Conservation (phyloP, 2,329 filamentous ascomycete genomes). For the Paraphoma chrysanthemicola region DNA sequence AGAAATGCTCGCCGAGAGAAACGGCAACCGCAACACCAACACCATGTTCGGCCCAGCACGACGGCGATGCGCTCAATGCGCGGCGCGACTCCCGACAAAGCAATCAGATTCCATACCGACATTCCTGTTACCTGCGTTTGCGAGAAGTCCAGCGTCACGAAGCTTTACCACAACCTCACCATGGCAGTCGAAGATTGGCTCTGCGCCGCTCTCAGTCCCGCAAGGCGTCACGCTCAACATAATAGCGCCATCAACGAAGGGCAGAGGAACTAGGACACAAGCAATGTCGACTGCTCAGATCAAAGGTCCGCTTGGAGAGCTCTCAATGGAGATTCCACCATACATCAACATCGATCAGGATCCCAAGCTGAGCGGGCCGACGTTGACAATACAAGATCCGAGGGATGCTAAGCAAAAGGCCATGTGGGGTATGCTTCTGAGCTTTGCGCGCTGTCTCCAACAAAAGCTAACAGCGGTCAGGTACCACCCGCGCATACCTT, state of each 20-base stretch:
- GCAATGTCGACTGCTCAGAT: slow-evolving; percentile 74
- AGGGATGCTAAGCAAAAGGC: slow-evolving; percentile 77
- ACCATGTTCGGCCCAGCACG: slow-evolving; percentile 71
- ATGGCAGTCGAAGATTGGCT: slow-evolving; percentile 82
- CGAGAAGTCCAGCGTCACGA: slow-evolving; percentile 53
- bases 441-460: slow-evolving; percentile 5
- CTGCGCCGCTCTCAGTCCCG: slow-evolving; percentile 60
- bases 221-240: slow-evolving; percentile 71
- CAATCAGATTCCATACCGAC: slow-evolving; percentile 65
- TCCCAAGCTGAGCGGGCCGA: slow-evolving; percentile 65
- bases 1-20: slow-evolving; percentile 32
- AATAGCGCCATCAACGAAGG: slow-evolving; percentile 67
- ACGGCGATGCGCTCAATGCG: slow-evolving; percentile 61
- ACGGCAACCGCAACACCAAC: slow-evolving; percentile 14
- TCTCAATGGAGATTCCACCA: slow-evolving; percentile 78
- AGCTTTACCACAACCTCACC: slow-evolving; percentile 75
- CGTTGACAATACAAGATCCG: slow-evolving; percentile 73
- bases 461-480: slow-evolving; percentile 53
- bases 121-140: slow-evolving; percentile 78
- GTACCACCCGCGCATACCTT: slow-evolving; percentile 87
- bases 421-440: slow-evolving; percentile 81
- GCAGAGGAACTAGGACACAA: slow-evolving; percentile 67
- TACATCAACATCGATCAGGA: slow-evolving; percentile 79
- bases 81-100: slow-evolving; percentile 54
- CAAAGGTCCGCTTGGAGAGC: slow-evolving; percentile 80